Evolutionary conservation across 2,329 filamentous ascomycete genomes (phyloP).

Genomic region (Fusarium pininemorale): DNA sequence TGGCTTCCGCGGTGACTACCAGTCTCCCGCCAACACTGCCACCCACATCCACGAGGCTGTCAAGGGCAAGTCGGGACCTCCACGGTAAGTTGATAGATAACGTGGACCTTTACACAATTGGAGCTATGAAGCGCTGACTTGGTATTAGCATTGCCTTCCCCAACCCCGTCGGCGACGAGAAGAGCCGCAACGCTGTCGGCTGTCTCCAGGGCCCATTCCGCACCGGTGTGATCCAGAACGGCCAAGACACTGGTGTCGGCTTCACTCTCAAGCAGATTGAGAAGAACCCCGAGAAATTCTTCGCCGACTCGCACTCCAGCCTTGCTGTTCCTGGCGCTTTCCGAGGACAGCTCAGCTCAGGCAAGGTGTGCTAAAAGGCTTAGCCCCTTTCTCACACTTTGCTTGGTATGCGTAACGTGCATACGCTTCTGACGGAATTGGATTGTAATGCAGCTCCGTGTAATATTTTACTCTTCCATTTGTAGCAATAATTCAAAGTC

Average conservation of each 20-base stretch:
- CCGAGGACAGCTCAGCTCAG: constrained; percentile 56
- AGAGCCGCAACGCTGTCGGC: constrained; percentile 51
- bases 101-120: background rate
- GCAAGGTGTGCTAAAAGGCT: constrained; percentile 20
- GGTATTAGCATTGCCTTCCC: constrained; percentile 55
- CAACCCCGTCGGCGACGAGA: constrained; percentile 54
- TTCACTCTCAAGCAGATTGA: constrained; percentile 63
- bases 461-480: background rate
- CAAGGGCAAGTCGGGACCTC: constrained; percentile 58
- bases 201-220: constrained; percentile 51
- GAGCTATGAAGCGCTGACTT: background rate
- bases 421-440: background rate
- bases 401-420: background rate
- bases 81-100: constrained; percentile 46
- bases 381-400: background rate
- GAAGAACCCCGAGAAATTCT: constrained; percentile 59
- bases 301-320: constrained; percentile 62
- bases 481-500: background rate
- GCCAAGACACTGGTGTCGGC: constrained; percentile 49
- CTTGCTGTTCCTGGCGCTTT: constrained; percentile 60
- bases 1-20: constrained; percentile 59
- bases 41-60: constrained; percentile 64
- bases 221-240: constrained; percentile 44
- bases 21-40: constrained; percentile 60
- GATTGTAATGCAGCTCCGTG: background rate